These are phyloP conservation scores for Termitomyces sp. DNA, from an alignment of 768 basidiomycete genomes.

Conservation along the genomic window DNA sequence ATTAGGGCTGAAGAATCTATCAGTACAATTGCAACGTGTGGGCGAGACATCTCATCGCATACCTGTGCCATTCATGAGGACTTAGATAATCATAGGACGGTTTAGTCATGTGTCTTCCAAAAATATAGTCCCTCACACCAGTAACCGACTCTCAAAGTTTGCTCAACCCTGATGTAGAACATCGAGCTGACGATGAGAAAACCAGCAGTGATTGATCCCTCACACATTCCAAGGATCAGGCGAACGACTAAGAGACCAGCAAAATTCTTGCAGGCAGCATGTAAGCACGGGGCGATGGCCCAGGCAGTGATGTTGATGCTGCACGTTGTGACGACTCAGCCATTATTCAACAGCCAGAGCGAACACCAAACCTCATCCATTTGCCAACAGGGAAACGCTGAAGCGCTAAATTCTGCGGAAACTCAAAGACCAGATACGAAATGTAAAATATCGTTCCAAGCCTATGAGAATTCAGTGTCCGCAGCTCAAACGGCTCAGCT, in stretches of 20 bases:
- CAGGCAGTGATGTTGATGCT: slow-evolving; percentile 69
- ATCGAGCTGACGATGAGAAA: slow-evolving; percentile 76
- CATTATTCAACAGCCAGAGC: background rate
- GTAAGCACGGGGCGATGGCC: slow-evolving; percentile 56
- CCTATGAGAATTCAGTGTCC: slow-evolving; percentile 35
- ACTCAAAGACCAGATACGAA: slow-evolving; percentile 69
- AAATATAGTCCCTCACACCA: slow-evolving; percentile 57
- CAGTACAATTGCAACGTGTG: background rate
- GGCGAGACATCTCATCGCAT: slow-evolving; percentile 9
- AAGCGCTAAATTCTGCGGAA: slow-evolving; percentile 70
- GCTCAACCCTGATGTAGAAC: slow-evolving; percentile 76
- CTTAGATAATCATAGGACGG: slow-evolving; percentile 35
- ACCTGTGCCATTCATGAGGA: slow-evolving; percentile 78
- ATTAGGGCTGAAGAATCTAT: slow-evolving; percentile 57
- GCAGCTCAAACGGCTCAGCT: background rate
- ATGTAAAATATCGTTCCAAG: slow-evolving; percentile 76
- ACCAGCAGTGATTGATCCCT: slow-evolving; percentile 70
- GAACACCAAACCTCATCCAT: slow-evolving; percentile 66
- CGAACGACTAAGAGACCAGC: slow-evolving; percentile 62
- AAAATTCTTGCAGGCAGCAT: slow-evolving; percentile 74
- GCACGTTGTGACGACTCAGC: background rate
- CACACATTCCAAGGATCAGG: slow-evolving; percentile 69
- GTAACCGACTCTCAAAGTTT: slow-evolving; percentile 68
- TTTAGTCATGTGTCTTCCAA: background rate
- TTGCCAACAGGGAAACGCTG: slow-evolving; percentile 75